A percentile compares a stretch with the other conserved stretches of the same genome.
phyloP scores from a whole-genome alignment of 2,329 filamentous ascomycete genomes.

The Cladosporium oxysporum region DNA sequence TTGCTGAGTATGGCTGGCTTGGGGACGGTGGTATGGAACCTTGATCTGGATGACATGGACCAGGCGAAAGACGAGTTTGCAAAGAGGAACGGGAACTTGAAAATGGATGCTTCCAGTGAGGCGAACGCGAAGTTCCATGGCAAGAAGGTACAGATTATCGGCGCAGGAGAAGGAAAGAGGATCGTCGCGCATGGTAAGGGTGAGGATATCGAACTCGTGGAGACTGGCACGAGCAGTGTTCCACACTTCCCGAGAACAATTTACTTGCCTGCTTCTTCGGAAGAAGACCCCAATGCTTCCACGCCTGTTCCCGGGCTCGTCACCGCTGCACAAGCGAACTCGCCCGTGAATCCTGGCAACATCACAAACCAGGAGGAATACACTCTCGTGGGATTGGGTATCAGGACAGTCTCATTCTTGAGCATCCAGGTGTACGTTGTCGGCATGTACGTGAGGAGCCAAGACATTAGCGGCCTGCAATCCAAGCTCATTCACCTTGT shows the following conservation, averaged over 20 bases:
- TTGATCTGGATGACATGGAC: constrained; percentile 38
- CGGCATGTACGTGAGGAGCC: constrained; percentile 83
- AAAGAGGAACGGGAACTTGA: constrained; percentile 24
- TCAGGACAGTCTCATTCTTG: constrained; percentile 87
- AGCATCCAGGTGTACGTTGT: constrained; percentile 92
- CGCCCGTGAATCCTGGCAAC: constrained; percentile 36
- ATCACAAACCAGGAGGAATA: constrained; percentile 64
- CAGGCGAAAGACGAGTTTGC: constrained; percentile 28
- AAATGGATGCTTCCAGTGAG: constrained; percentile 38
- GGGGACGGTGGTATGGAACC: constrained; percentile 34
- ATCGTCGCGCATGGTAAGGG: constrained; percentile 46
- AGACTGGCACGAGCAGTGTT: constrained; percentile 79
- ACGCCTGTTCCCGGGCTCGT: constrained; percentile 22
- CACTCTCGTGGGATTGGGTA: constrained; percentile 82
- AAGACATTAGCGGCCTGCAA: constrained; percentile 81
- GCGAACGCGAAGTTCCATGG: constrained; percentile 49
- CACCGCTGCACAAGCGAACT: constrained; percentile 29
- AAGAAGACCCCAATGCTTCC: constrained; percentile 34
- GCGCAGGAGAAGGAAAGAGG: constrained; percentile 60
- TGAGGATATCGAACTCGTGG: constrained; percentile 71
- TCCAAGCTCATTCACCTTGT: constrained; percentile 72
- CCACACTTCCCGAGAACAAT: constrained; percentile 76
- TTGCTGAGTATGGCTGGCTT: constrained; percentile 36
- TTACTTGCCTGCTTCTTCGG: constrained; percentile 55
- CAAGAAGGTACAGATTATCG: constrained; percentile 59